Evolutionary conservation across 108 stramenopile species (phyloP), one percentile per base, ranked within the genome.

Genomic region (Aurantiochytrium sp.): DNA sequence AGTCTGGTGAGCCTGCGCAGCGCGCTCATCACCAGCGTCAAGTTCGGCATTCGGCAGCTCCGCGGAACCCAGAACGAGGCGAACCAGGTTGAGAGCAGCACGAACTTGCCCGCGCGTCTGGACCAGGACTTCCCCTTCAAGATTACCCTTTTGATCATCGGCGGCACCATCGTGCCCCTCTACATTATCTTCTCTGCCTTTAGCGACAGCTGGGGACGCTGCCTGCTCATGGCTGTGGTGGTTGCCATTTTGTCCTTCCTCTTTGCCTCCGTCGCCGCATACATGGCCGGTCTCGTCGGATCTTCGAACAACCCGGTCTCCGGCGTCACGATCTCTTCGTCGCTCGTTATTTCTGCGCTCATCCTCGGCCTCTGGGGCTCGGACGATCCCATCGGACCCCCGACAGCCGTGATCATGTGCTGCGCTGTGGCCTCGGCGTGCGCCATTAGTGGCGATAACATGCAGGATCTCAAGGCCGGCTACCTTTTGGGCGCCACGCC

Each of bases 221-320:
- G 45, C 28, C 49, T 83, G 76, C 76, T 53, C 45, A 47, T 83
- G 49, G 51, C 51, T 12, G n/a, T 83, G 19, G 49, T 83, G 4
- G 49, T 83, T 16, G 45, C 51, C 49, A 23, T 83, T 6, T 45
- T 83, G 8, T 47, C 76, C 51, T 83, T 83, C 76, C 49, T 83
- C 76, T 83, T 83, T 35, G 51, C 49, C 76, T 47, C 76, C 0
- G 76, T 83, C 12, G 76, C 76, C 18, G 76, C 76, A 12, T 83
- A 83, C 76, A 83, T 83, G 76, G 76, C 76, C 28, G 76, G 76
- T 3, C 51, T 83, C 4, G 49, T 83, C 49, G 76, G 76, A 6
- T 83, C 76, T 35, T 83, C 76, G 12, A 83, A 83, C 76, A 83
- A 83, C 76, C 76, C 76, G 51, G 51, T 83, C 6, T 83, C 76